Conservation (phyloP, 805 yeast genomes). For the Teunomyces lycoperdinae region DNA sequence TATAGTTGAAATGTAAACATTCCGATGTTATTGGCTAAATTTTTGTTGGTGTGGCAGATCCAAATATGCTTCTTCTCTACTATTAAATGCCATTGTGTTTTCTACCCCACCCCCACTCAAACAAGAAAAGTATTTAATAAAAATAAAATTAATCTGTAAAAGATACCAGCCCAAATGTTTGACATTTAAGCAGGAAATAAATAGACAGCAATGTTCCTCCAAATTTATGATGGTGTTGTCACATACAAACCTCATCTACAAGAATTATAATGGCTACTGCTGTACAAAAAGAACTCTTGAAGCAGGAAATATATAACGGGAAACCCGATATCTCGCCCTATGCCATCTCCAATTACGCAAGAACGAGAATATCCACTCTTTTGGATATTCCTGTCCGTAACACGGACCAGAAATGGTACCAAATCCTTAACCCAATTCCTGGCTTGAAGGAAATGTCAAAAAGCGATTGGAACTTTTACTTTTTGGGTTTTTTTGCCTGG, state of each 20-base stretch:
- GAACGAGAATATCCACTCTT: constrained; percentile 15
- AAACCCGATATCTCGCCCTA: background rate
- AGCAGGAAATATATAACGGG: background rate
- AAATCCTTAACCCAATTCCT: constrained; percentile 11
- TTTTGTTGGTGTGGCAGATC: background rate
- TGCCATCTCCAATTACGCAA: constrained; percentile 7
- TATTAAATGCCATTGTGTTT: background rate
- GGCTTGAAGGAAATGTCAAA: constrained; percentile 9
- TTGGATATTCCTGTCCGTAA: constrained; percentile 15
- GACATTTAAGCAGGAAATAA: background rate
- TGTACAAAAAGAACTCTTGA: background rate
- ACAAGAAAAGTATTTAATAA: background rate
- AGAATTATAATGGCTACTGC: background rate
- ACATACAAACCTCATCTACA: too few relatives aligned
- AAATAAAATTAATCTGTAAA: background rate
- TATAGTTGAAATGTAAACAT: background rate
- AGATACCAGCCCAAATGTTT: background rate
- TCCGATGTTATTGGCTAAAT: background rate
- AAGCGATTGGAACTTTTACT: constrained; percentile 18
- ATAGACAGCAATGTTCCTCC: background rate
- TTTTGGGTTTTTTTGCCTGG: constrained; percentile 23
- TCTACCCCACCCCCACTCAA: background rate
- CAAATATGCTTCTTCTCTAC: background rate
- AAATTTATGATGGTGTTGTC: too few relatives aligned
- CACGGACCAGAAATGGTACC: constrained; percentile 1